Conservation (phyloP, 2,329 filamentous ascomycete genomes). For the Sclerotinia minor region DNA sequence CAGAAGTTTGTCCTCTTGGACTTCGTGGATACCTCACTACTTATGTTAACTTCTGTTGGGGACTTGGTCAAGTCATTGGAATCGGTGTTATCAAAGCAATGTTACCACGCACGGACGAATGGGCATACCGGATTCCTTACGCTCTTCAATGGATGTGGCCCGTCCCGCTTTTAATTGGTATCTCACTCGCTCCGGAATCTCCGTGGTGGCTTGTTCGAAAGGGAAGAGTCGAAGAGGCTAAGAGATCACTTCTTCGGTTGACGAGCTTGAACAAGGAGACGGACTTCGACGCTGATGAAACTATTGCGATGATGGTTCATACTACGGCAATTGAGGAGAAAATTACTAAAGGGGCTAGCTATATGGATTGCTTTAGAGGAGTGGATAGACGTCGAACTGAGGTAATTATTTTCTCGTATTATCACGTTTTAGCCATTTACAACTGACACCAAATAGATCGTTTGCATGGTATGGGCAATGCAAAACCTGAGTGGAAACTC, state of each 20-base stretch:
- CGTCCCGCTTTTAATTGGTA: slow-evolving; percentile 49
- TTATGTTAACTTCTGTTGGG: slow-evolving; percentile 59
- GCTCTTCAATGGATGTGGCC: slow-evolving; percentile 46
- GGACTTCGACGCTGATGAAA: slow-evolving; percentile 49
- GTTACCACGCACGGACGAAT: slow-evolving; percentile 48
- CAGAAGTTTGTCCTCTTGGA: slow-evolving; percentile 58
- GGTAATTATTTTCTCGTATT: neutral
- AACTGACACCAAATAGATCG: slow-evolving; percentile 42
- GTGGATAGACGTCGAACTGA: slow-evolving; percentile 55
- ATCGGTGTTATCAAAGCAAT: slow-evolving; percentile 52
- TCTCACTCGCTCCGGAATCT: slow-evolving; percentile 50
- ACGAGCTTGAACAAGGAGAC: slow-evolving; percentile 45
- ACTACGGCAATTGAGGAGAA: slow-evolving; percentile 58
- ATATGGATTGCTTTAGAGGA: slow-evolving; percentile 53
- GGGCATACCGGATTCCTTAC: slow-evolving; percentile 55
- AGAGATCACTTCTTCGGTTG: slow-evolving; percentile 42
- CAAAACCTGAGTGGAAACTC: slow-evolving; percentile 65
- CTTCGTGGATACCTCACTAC: slow-evolving; percentile 56
- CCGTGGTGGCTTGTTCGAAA: slow-evolving; percentile 53
- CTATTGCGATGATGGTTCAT: slow-evolving; percentile 57
- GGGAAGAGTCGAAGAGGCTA: slow-evolving; percentile 47
- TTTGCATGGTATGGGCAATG: slow-evolving; percentile 62
- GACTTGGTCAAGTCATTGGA: slow-evolving; percentile 51
- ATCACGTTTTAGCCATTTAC: neutral
- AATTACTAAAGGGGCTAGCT: slow-evolving; percentile 48